phyloP scores from a whole-genome alignment of 169 alveolate species.

The Eimeria tenella region DNA sequence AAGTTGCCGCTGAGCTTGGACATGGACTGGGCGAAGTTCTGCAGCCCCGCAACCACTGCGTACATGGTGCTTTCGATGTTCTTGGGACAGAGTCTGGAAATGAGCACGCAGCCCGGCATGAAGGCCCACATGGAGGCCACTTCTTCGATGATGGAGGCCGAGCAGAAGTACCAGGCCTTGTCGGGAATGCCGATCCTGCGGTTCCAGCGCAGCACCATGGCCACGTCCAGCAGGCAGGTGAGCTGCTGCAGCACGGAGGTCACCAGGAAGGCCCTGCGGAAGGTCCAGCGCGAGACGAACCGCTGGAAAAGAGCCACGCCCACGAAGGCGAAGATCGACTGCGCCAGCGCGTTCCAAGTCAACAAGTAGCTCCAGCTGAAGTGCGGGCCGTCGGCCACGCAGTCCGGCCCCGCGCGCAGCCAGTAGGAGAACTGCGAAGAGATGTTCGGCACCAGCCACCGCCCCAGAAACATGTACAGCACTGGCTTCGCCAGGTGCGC shows the following conservation, averaged over 20 bases:
- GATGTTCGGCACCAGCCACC: constrained; percentile 69
- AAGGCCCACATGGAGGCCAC: constrained; percentile 76
- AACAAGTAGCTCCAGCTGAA: constrained; percentile 75
- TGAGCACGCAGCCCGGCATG: constrained; percentile 76
- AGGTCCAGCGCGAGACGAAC: constrained; percentile 72
- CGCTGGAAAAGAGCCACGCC: constrained; percentile 76
- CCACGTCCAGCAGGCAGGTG: constrained; percentile 63
- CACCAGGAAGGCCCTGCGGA: constrained; percentile 68
- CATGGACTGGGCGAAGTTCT: constrained; percentile 70
- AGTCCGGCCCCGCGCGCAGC: constrained; percentile 73
- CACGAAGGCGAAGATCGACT: constrained; percentile 44
- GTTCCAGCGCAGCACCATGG: constrained; percentile 76
- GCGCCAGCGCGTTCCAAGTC: constrained; percentile 58
- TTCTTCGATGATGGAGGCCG: constrained; percentile 68
- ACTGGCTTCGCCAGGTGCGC: constrained; percentile 65
- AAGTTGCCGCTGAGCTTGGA: constrained; percentile 72
- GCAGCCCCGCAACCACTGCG: constrained; percentile 79
- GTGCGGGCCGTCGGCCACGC: constrained; percentile 77
- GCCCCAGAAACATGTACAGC: constrained; percentile 63
- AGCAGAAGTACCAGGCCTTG: constrained; percentile 76
- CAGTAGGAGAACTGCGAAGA: constrained; percentile 74
- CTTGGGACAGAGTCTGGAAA: constrained; percentile 65
- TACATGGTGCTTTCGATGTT: constrained; percentile 72
- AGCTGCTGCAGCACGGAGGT: constrained; percentile 69
- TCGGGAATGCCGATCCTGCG: constrained; percentile 68